phyloP scores from a whole-genome alignment of 2,329 filamentous ascomycete genomes.

The Elsinoe ampelina region DNA sequence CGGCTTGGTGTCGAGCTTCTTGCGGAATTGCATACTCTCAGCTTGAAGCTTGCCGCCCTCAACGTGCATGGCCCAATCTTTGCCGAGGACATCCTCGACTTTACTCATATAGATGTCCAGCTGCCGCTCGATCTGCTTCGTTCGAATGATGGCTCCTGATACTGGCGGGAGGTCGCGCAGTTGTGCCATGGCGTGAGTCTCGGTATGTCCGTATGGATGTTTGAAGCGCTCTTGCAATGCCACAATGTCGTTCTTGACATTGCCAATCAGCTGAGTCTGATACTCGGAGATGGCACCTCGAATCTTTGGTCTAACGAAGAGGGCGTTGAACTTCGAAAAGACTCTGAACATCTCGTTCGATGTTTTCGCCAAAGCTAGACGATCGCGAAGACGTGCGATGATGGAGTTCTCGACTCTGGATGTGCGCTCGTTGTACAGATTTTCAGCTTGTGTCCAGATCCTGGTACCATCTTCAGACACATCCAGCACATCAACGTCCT shows the following conservation, averaged over 20 bases:
- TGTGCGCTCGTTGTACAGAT: conserved; percentile 93
- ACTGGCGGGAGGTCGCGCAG: conserved; percentile 91
- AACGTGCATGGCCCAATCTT: conserved; percentile 87
- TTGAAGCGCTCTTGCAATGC: conserved; percentile 94
- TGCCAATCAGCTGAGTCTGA: conserved; percentile 94
- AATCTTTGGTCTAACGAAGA: conserved; percentile 98
- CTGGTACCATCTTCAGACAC: conserved; percentile 83
- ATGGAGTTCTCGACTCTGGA: conserved; percentile 98
- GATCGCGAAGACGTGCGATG: conserved; percentile 84
- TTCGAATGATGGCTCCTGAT: conserved; percentile 95
- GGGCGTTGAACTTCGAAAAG: conserved; percentile 98
- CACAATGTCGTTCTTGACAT: conserved; percentile 92
- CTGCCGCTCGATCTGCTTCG: conserved; percentile 91
- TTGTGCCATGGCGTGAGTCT: conserved; percentile 96
- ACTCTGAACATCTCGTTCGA: conserved; percentile 99
- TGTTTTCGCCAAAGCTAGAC: conserved; percentile 88
- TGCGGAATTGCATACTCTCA: conserved; percentile 87
- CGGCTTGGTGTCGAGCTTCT: conserved; percentile 86
- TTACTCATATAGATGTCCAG: conserved; percentile 96
- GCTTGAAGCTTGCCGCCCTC: conserved; percentile 90
- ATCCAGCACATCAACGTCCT: conserved; percentile 91
- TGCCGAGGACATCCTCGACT: conserved; percentile 93
- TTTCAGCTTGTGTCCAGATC: conserved; percentile 87
- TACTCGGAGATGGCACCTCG: conserved; percentile 96
- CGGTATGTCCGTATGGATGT: conserved; percentile 95